Evolutionary conservation across 2,329 filamentous ascomycete species (phyloP), one percentile per base, ranked within the genome.

Genomic region (Teratosphaeria nubilosa): DNA sequence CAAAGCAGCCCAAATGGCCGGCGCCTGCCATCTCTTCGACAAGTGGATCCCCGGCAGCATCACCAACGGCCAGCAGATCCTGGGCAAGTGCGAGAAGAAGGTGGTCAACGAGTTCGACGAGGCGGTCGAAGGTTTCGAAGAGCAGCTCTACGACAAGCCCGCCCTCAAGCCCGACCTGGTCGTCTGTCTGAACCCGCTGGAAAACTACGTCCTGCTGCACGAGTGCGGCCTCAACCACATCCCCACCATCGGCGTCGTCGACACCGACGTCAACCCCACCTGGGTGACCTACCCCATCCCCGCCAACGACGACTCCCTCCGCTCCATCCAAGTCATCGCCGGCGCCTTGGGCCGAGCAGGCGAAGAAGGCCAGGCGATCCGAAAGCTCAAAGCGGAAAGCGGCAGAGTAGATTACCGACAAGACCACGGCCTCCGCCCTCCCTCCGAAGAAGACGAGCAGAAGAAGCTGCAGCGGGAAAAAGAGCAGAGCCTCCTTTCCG

Each of bases 211-310:
- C 6, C 72, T 96, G 72, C 78, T 99, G 69, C 90, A 94, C 74
- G 94, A 99, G 78, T 97, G 94, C 72, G 89, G 87, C 0, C 72
- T 91, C 59, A 87, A 90, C 71, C 89, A 87, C 69, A 88, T 99
- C 58, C 94, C 94, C 0, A 97, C 94, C 0, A 94, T 99, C 68
- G 94, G 92, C 53, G 81, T 99, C 59, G 87, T 97, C 65, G 94
- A 99, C 74, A 97, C 94, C 0, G 88, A 99, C 73, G 86, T 86
- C 2, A 88, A 97, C 74, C 90, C 94, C 0, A 90, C 90, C 0
- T 92, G 89, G 84, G 91, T 97, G 55, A 97, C 94, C 3, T 99
- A 99, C 71, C 88, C 89, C 14, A 96, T 99, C 65, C 94, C 94
- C 1, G 90, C 90, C 55, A 99, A 99, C 73, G 94, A 99, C 70